These are phyloP conservation scores for Butyriboletus appendiculatus DNA, from an alignment of 1,284 basidiomycete species.

Conservation along the genomic window DNA sequence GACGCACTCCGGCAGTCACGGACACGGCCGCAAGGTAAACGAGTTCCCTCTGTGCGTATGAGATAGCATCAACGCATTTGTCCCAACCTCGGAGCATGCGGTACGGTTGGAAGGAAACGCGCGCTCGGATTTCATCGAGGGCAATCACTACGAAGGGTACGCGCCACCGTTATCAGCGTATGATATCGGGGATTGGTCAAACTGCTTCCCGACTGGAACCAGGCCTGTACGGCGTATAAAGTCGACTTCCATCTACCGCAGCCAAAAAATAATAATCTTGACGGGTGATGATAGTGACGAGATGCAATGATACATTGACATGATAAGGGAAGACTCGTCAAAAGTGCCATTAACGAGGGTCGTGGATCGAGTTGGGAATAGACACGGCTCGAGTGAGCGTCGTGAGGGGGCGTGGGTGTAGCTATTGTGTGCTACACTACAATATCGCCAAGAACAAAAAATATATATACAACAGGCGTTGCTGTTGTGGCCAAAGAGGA, in stretches of 20 bases:
- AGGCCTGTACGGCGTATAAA: too few species aligned
- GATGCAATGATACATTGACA: too few species aligned
- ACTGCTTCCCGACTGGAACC: conserved; percentile 7
- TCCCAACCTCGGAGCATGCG: too few species aligned
- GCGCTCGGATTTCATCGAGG: neutral
- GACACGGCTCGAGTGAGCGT: conserved; percentile 4
- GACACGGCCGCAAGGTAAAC: too few species aligned
- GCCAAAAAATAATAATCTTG: too few species aligned
- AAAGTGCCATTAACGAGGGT: too few species aligned
- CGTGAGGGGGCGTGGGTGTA: neutral
- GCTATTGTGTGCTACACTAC: conserved; percentile 26
- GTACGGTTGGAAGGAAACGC: too few species aligned
- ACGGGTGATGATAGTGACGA: too few species aligned
- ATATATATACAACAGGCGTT: conserved; percentile 1
- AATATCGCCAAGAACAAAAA: conserved; percentile 19
- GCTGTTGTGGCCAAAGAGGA: conserved; percentile 22
- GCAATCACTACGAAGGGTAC: neutral
- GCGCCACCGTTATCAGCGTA: conserved; percentile 14
- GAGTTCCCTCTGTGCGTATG: too few species aligned
- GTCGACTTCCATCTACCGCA: neutral
- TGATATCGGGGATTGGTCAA: conserved; percentile 3
- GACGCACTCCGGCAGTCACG: too few species aligned
- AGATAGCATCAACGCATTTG: too few species aligned
- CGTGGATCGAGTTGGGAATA: conserved; percentile 20
- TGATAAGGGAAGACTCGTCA: too few species aligned